A percentile compares a stretch with the other conserved stretches of the same genome.
Conservation (phyloP, 164 flowering plant species). For the Nelumbo lutea region DNA sequence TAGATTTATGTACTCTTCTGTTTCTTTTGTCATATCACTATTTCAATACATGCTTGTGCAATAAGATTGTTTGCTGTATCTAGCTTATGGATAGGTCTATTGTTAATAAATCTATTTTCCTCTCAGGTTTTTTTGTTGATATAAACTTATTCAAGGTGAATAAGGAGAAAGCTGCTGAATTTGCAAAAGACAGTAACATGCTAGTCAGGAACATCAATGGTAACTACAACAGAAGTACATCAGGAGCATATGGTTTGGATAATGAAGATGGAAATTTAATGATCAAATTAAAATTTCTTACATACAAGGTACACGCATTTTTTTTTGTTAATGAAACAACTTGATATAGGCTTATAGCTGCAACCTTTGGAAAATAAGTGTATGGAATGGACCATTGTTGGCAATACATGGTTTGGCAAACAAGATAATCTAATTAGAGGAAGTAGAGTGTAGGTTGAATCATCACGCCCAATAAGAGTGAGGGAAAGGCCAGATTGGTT, state of each 20-base stretch:
- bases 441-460: no score
- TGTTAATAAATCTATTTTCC: conserved; percentile 5
- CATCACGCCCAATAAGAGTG: no score
- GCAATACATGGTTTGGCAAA: no score
- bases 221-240: conserved; percentile 18
- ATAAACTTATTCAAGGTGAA: conserved; percentile 72
- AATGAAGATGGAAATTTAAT: conserved; percentile 92
- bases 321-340: neutral
- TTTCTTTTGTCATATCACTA: no score
- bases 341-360: neutral
- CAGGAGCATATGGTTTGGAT: conserved; percentile 53
- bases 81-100: neutral
- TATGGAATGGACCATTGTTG: no score
- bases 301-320: conserved; percentile 63
- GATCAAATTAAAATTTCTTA: conserved; percentile 90
- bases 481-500: no score
- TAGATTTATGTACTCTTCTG: no score
- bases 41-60: no score
- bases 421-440: no score
- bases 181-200: conserved; percentile 26
- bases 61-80: neutral
- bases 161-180: conserved; percentile 55
- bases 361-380: no score
- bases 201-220: conserved; percentile 25
- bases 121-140: conserved; percentile 87